Conservation (phyloP, 305 asterid genomes). For the Rubia occidens region DNA sequence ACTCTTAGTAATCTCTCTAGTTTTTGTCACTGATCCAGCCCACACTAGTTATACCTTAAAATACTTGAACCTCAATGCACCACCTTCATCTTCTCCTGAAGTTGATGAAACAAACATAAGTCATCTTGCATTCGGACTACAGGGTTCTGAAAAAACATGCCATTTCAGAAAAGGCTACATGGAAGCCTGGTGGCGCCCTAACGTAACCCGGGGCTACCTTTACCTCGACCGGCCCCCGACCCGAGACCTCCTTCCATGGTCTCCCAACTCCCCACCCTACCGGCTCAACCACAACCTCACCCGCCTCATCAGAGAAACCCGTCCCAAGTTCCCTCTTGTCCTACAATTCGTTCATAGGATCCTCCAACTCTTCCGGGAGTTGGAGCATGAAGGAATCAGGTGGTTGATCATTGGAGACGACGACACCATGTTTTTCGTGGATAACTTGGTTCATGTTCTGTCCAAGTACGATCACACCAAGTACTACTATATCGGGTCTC, state of each 20-base stretch:
- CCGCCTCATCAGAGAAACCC: background rate
- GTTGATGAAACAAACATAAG: background rate
- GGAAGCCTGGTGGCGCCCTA: background rate
- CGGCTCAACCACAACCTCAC: constrained; percentile 1
- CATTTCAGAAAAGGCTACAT: background rate
- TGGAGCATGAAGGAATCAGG: background rate
- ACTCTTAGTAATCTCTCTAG: background rate
- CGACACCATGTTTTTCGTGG: constrained; percentile 2
- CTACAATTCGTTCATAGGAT: background rate
- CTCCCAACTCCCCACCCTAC: background rate
- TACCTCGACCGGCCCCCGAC: constrained; percentile 4
- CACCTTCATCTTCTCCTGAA: background rate
- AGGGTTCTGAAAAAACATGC: background rate
- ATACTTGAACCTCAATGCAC: background rate
- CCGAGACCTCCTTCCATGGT: background rate
- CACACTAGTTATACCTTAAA: background rate
- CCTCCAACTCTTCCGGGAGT: background rate
- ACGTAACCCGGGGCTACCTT: background rate
- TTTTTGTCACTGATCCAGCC: background rate
- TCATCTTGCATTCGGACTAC: background rate
- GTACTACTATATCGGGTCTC: background rate
- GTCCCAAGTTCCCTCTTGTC: background rate
- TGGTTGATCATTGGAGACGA: constrained; percentile 1
- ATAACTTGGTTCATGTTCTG: constrained; percentile 1
- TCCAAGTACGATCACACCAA: background rate